Conservation (phyloP, 169 alveolate genomes). For the Eimeria acervulina region DNA sequence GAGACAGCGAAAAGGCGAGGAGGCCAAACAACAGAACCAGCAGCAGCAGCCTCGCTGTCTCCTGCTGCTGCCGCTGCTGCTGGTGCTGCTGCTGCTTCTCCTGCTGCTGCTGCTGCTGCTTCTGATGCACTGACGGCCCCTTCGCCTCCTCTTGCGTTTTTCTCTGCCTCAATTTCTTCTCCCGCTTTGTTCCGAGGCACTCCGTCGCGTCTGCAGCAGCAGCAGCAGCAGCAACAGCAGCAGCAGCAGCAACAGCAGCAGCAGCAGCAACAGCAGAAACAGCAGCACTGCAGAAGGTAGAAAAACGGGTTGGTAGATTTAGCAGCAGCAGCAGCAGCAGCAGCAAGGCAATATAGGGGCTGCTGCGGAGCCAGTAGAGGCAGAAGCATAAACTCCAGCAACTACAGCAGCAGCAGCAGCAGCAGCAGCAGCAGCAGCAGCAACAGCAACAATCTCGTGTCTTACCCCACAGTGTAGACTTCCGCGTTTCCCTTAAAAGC, state of each 20-base stretch:
- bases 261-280: constrained; percentile 23
- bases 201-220: background rate
- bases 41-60: background rate
- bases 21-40: background rate
- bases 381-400: background rate
- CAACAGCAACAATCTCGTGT: too few species aligned
- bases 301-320: too few species aligned
- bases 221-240: constrained; percentile 1
- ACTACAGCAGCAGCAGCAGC: background rate
- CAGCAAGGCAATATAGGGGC: background rate
- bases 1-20: constrained; percentile 37
- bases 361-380: background rate
- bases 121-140: background rate
- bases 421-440: background rate
- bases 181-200: background rate
- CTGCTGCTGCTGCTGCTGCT: background rate
- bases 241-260: background rate
- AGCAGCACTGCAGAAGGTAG: background rate
- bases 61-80: background rate
- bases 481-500: background rate
- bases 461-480: constrained; percentile 10
- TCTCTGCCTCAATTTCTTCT: background rate
- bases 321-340: constrained; percentile 6
- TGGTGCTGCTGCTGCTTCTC: background rate
- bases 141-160: background rate